Evolutionary conservation across 2,329 filamentous ascomycete species (phyloP).

Genomic region (Thyridium curvatum): DNA sequence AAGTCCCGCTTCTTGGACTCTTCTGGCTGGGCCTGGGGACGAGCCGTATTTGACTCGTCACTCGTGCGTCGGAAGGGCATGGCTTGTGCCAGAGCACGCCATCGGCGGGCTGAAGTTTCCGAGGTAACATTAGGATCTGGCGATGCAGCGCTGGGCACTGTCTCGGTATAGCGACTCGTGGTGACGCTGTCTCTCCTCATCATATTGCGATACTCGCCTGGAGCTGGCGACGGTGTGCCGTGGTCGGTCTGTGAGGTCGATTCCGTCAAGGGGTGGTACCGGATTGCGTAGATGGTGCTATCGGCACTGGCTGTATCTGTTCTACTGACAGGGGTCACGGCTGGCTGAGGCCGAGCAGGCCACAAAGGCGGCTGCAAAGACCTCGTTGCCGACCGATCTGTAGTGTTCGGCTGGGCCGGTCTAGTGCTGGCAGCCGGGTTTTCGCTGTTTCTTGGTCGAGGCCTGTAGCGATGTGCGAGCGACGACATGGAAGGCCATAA

Average conservation of each 20-base stretch:
- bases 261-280: conserved; percentile 53
- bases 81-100: conserved; percentile 23
- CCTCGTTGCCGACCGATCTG: conserved; percentile 14
- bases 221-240: too few relatives aligned
- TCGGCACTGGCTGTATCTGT: conserved; percentile 58
- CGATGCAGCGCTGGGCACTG: conserved; percentile 13
- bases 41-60: neutral
- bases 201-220: too few relatives aligned
- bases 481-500: conserved; percentile 34
- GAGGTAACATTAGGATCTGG: neutral
- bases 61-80: conserved; percentile 17
- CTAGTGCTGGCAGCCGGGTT: conserved; percentile 9
- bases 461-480: conserved; percentile 30
- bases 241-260: conserved; percentile 39
- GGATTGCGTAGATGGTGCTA: conserved; percentile 57
- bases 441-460: conserved; percentile 11
- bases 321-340: conserved; percentile 51
- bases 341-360: conserved; percentile 49
- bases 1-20: conserved; percentile 45
- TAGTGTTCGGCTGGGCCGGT: conserved; percentile 5
- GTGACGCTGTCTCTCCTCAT: conserved; percentile 25
- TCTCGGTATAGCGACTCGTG: conserved; percentile 12
- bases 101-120: conserved; percentile 11
- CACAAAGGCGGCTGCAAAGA: conserved; percentile 44
- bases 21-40: conserved; percentile 3